phyloP scores from a whole-genome alignment of 1,139 yeast genomes.

The Geotrichum cucujoidarum region DNA sequence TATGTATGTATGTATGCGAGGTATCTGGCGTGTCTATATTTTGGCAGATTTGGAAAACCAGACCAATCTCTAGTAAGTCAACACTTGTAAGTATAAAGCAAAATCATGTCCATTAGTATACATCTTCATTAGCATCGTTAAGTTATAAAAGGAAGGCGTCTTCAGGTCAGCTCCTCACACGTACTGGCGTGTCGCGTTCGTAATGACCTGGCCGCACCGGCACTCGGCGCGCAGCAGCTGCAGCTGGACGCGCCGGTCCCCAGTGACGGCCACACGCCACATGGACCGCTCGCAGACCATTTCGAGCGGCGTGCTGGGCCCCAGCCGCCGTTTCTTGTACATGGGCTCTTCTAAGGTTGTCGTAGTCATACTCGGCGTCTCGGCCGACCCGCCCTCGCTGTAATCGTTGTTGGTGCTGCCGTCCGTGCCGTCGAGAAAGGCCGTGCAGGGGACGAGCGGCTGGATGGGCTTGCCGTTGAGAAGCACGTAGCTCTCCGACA shows the following conservation, averaged over 20 bases:
- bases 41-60: too few relatives aligned
- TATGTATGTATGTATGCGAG: too few relatives aligned
- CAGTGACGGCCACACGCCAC: conserved; percentile 9
- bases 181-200: conserved; percentile 8
- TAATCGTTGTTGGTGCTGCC: background rate
- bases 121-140: background rate
- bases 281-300: conserved; percentile 13
- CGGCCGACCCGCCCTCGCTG: background rate
- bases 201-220: conserved; percentile 14
- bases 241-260: background rate
- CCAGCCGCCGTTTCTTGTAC: conserved; percentile 15
- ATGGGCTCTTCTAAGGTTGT: background rate
- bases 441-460: conserved; percentile 9
- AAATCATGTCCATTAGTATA: too few relatives aligned
- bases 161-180: background rate
- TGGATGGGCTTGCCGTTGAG: conserved; percentile 9
- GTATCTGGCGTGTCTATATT: too few relatives aligned
- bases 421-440: background rate
- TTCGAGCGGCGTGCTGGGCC: conserved; percentile 15
- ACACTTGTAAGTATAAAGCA: too few relatives aligned
- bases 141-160: background rate
- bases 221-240: conserved; percentile 16
- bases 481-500: conserved; percentile 7
- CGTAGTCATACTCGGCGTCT: background rate
- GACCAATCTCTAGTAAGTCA: too few relatives aligned